These are phyloP conservation scores for Leccinum fibrillosum DNA, from an alignment of 768 basidiomycete species.

Conservation along the genomic window DNA sequence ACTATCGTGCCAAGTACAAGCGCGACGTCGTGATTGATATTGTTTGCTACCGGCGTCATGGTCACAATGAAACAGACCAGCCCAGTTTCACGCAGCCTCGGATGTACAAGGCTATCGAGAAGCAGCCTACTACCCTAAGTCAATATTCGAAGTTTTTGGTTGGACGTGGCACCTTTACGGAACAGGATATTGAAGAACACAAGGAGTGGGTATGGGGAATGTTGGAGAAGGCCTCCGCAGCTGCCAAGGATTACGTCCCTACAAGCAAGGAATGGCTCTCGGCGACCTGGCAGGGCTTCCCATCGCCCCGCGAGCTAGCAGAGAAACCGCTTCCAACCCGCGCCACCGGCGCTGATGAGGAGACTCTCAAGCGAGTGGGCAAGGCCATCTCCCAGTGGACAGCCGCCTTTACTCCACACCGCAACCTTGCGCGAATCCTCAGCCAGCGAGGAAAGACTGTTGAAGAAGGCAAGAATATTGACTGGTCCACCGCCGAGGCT, in stretches of 20 bases:
- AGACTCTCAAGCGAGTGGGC: constrained; percentile 78
- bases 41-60: constrained; percentile 97
- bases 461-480: constrained; percentile 87
- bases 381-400: constrained; percentile 86
- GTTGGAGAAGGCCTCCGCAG: constrained; percentile 95
- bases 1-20: constrained; percentile 98
- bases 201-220: constrained; percentile 99
- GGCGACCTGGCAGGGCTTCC: constrained; percentile 97
- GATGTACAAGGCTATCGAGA: constrained; percentile 97
- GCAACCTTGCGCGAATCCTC: constrained; percentile 93
- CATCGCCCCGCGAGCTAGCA: constrained; percentile 91
- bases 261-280: constrained; percentile 97
- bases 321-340: constrained; percentile 91
- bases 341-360: constrained; percentile 75
- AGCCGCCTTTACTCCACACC: constrained; percentile 80
- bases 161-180: constrained; percentile 90
- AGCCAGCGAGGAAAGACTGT: constrained; percentile 83
- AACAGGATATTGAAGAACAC: constrained; percentile 96
- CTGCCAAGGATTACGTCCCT: constrained; percentile 92
- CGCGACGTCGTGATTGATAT: constrained; percentile 98
- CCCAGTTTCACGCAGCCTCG: constrained; percentile 97
- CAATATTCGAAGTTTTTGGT: constrained; percentile 91
- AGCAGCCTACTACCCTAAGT: constrained; percentile 88
- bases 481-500: constrained; percentile 98
- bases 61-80: constrained; percentile 99